Evolutionary conservation across 2,329 filamentous ascomycete genomes (phyloP).

Genomic region (Talaromyces verruculosus): DNA sequence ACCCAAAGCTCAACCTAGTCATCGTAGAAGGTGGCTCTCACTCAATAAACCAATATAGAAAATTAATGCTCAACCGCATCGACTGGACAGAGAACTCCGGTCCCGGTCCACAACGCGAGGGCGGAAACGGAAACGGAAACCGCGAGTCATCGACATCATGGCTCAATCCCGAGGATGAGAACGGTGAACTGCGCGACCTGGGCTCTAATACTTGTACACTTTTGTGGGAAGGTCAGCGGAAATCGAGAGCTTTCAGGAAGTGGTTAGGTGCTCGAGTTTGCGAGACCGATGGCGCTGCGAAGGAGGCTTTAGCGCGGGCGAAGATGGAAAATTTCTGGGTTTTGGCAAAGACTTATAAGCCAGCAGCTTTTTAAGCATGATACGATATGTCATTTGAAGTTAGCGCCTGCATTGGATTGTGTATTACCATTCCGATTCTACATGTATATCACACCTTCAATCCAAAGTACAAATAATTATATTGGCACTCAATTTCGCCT

Average conservation of each 20-base stretch:
- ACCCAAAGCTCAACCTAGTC: conserved; percentile 83
- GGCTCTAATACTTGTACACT: conserved; percentile 77
- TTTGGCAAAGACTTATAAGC: conserved; percentile 68
- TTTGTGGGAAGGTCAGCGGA: conserved; percentile 88
- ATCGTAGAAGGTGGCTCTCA: conserved; percentile 88
- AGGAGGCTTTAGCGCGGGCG: conserved; percentile 71
- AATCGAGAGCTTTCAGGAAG: conserved; percentile 75
- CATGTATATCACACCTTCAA: not conserved
- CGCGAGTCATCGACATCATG: conserved; percentile 65
- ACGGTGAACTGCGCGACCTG: conserved; percentile 76
- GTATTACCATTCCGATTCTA: not conserved
- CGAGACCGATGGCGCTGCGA: conserved; percentile 86
- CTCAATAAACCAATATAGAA: conserved; percentile 81
- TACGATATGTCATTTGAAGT: not conserved
- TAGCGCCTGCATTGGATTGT: conserved; percentile 3
- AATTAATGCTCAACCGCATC: conserved; percentile 89
- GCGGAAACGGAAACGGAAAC: conserved; percentile 55
- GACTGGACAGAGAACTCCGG: conserved; percentile 90
- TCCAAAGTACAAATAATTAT: not conserved
- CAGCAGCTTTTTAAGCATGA: not conserved
- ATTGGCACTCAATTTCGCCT: not conserved
- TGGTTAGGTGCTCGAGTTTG: conserved; percentile 83
- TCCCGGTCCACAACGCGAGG: conserved; percentile 50
- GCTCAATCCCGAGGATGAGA: conserved; percentile 76
- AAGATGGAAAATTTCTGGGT: conserved; percentile 98